Evolutionary conservation across 2,329 filamentous ascomycete species (phyloP), one percentile per base, ranked within the genome.

Genomic region (Setomelanomma holmii): DNA sequence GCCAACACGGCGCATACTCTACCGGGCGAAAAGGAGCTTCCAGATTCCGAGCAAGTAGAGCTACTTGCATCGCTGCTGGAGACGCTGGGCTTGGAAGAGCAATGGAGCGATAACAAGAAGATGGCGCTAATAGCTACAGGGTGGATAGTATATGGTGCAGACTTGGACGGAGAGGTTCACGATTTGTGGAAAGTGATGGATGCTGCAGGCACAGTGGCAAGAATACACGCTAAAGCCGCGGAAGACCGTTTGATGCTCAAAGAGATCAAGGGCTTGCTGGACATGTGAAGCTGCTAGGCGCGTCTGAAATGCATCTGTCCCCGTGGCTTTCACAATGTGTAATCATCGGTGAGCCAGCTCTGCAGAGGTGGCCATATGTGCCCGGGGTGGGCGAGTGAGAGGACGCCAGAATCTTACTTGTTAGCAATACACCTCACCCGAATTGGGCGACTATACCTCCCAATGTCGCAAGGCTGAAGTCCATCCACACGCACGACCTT

Each of bases 151-250:
- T 96, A 93, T 68, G 85, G 85, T 55, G 83, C 86, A 2, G 84
- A 86, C 4, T 67, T 86, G 30, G 84, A 89, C 23, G 89, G 92
- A 0, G 89, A 93, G 60, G 72, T 97, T n/a, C 80, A 87, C 10
- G 91, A 96, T 70, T 75, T 96, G n/a, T 82, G 92, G 59, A 84
- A 84, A 49, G 88, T 86, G 0, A 84, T 97, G 80, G 91, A 93
- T 69, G 90, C 91, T 0, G 79, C 82, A 24, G 84, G 84, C 3
- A 86, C 84, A 0, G 79, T 96, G 1, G 63, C 57, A 19, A 70
- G 61, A 47, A 49, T 67, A 11, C 53, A 56, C 45, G 68, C 60
- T 1, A 66, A 66, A 49, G 40, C 42, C 12, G 55, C 60, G 3
- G 64, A 73, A 19, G 72, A 67, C 27, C 58, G 70, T 5, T 65